Percentiles rank a stretch among this genome's conserved stretches.
Conservation (phyloP, 2,329 filamentous ascomycete genomes). For the Cladophialophora yegresii region DNA sequence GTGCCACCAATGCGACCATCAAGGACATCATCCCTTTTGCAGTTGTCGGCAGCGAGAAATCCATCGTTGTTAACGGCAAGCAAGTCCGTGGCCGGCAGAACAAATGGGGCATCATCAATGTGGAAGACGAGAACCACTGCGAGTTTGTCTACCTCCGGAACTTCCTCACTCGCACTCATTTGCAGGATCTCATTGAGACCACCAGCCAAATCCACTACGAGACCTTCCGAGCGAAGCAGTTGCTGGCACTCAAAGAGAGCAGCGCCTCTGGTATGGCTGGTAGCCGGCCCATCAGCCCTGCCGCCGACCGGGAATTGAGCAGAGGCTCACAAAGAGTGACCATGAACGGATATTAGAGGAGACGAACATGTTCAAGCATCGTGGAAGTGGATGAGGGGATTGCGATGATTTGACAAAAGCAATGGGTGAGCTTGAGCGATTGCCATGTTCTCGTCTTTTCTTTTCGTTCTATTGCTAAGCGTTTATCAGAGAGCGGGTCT, state of each 20-base stretch:
- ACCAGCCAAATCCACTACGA: constrained; percentile 99
- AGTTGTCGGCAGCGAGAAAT: constrained; percentile 96
- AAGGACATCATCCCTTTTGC: constrained; percentile 98
- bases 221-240: constrained; percentile 98
- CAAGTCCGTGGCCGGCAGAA: constrained; percentile 97
- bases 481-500: constrained; percentile 36
- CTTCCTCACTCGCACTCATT: constrained; percentile 96
- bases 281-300: constrained; percentile 91
- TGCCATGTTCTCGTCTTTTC: constrained; percentile 27
- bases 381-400: constrained; percentile 11
- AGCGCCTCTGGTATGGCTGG: constrained; percentile 72
- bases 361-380: constrained; percentile 10
- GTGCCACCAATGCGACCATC: constrained; percentile 88
- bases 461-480: constrained; percentile 32
- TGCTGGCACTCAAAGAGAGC: constrained; percentile 97
- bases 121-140: constrained; percentile 99
- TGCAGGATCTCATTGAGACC: constrained; percentile 98
- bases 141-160: constrained; percentile 98
- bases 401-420: constrained; percentile 27
- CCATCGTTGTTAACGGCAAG: constrained; percentile 95
- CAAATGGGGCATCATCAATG: constrained; percentile 99
- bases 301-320: constrained; percentile 93
- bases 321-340: constrained; percentile 95
- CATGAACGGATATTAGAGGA: constrained; percentile 88
- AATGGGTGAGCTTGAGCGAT: constrained; percentile 28